Evolutionary conservation across 2,329 filamentous ascomycete genomes (phyloP), one percentile per base, ranked within the genome.

Genomic region (Daldinia sp.): DNA sequence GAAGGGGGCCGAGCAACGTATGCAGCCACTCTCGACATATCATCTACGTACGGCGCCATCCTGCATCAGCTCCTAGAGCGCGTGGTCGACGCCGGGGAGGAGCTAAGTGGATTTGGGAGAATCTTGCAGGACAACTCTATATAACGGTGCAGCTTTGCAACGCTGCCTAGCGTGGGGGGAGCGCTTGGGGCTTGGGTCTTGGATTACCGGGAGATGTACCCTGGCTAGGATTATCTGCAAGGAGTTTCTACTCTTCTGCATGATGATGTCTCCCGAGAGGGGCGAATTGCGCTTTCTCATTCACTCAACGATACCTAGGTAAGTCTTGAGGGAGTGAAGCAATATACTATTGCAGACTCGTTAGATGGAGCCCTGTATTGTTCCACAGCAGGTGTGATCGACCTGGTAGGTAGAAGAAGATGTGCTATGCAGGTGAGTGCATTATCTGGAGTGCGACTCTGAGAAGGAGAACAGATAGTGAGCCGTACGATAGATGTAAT

Each of bases 31-130:
- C 58, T 65, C 64, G 64, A 63, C 64, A 62, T 69, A 67, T 62
- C 67, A 69, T 64, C 61, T 63, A 67, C 63, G 58, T 41, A 58
- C 56, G 41, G 60, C 49, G 48, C 56, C 55, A 58, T 58, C 54
- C 56, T 41, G 41, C 53, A 58, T 58, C 57, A 66, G 62, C 56
- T 65, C 53, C 52, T 62, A 43, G 52, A 45, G 66, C 56, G 63
- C 66, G 63, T 66, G 61, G 61, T 69, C 61, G 63, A 58, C 48
- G 59, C 7, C 43, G 47, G 59, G 58, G 23, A 50, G 54, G 41
- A 60, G 68, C 69, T 72, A 72, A 68, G 62, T 70, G 63, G 41
- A 58, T 70, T 74, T 59, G 63, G 70, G 71, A 66, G 51, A 54
- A 61, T 69, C 68, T 69, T 69, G 70, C 72, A 73, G 70, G 59